Percentiles rank a stretch among this genome's conserved stretches.
These are phyloP conservation scores for Penicillium subrubescens DNA, from an alignment of 495 filamentous ascomycete species.

Conservation along the genomic window DNA sequence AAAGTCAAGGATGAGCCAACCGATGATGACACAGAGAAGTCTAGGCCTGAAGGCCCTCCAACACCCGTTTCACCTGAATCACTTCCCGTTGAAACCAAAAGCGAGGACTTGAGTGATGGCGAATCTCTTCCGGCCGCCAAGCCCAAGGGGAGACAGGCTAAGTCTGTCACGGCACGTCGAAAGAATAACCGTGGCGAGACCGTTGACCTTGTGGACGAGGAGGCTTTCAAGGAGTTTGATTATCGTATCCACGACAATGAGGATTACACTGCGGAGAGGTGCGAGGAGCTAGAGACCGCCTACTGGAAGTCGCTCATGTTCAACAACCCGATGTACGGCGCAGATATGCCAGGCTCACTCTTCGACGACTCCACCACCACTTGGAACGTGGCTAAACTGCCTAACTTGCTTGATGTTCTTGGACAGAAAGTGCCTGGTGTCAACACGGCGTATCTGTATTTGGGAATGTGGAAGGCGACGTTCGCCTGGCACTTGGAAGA, in stretches of 20 bases:
- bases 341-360: constrained; percentile 94
- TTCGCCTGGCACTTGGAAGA: constrained; percentile 99
- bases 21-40: constrained; percentile 46
- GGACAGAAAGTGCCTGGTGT: constrained; percentile 95
- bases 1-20: constrained; percentile 50
- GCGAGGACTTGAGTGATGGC: constrained; percentile 52
- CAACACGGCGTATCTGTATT: constrained; percentile 97
- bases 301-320: constrained; percentile 98
- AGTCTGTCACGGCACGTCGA: constrained; percentile 66
- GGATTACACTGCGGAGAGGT: constrained; percentile 86
- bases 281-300: constrained; percentile 86
- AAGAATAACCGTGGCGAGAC: constrained; percentile 79
- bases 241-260: constrained; percentile 79
- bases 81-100: constrained; percentile 50
- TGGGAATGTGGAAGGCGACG: constrained; percentile 99
- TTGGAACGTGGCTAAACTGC: constrained; percentile 95
- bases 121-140: constrained; percentile 50
- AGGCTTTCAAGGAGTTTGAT: constrained; percentile 83
- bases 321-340: constrained; percentile 92
- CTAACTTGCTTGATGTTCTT: constrained; percentile 90
- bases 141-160: constrained; percentile 56
- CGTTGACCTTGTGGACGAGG: constrained; percentile 74
- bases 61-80: constrained; percentile 57
- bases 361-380: constrained; percentile 82
- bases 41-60: constrained; percentile 49